These are phyloP conservation scores for Penicillium sp. DNA, from an alignment of 2,329 filamentous ascomycete species.

Conservation along the genomic window DNA sequence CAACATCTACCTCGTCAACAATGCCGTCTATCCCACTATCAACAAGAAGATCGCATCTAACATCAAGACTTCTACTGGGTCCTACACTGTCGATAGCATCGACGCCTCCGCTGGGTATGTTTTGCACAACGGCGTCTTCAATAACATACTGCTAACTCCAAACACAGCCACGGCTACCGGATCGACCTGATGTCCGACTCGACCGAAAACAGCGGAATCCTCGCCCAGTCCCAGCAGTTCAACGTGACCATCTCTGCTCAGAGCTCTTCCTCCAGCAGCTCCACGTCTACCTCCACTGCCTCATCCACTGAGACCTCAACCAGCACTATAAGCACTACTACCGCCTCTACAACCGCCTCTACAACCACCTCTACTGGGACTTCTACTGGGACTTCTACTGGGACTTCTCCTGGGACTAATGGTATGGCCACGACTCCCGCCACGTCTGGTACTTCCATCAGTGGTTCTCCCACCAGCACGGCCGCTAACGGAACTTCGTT, in stretches of 20 bases:
- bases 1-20: constrained; percentile 42
- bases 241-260: constrained; percentile 22
- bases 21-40: constrained; percentile 33
- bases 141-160: constrained; percentile 1
- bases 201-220: constrained; percentile 37
- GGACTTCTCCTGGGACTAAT: constrained; percentile 4
- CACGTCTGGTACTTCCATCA: constrained; percentile 8
- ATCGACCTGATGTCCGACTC: constrained; percentile 39
- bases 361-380: constrained; percentile 14
- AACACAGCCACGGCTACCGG: constrained; percentile 35
- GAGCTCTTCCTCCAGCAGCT: constrained; percentile 14
- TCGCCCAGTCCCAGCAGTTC: constrained; percentile 40
- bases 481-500: constrained; percentile 4
- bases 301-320: constrained; percentile 1
- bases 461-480: constrained; percentile 1
- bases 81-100: constrained; percentile 33
- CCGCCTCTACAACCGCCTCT: neutral
- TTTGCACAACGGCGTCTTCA: neutral
- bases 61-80: constrained; percentile 35
- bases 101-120: constrained; percentile 23
- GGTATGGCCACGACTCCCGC: constrained; percentile 6
- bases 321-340: neutral
- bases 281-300: constrained; percentile 12
- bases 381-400: constrained; percentile 7
- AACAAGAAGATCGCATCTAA: constrained; percentile 32